Evolutionary conservation across 192 early-diverging fungal genomes (phyloP).

Genomic region (Diversispora eburnea): DNA sequence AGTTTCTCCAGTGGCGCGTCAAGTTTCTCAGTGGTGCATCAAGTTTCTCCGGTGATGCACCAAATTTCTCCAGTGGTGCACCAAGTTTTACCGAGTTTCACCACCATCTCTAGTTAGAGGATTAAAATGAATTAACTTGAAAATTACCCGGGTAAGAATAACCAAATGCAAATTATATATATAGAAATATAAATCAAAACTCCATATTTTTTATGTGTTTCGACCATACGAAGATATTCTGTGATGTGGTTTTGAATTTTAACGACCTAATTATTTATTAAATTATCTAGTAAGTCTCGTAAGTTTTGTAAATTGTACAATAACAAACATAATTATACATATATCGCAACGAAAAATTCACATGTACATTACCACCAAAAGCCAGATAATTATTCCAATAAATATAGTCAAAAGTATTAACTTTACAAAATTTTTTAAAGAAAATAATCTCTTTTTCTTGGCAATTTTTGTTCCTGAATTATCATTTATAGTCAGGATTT

Average conservation of each 20-base stretch:
- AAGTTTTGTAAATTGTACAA: not conserved
- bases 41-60: no score
- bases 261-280: slow-evolving; percentile 28
- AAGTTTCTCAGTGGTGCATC: no score
- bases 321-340: not conserved
- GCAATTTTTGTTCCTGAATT: no score
- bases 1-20: no score
- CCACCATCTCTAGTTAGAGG: no score
- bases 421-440: not conserved
- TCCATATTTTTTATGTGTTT: slow-evolving; percentile 24
- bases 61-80: no score
- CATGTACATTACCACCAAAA: slow-evolving; percentile 7
- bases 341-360: not conserved
- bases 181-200: slow-evolving; percentile 22
- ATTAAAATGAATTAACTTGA: not conserved
- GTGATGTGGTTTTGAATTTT: slow-evolving; percentile 44
- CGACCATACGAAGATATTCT: slow-evolving; percentile 35
- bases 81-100: no score
- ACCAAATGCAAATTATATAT: slow-evolving; percentile 20
- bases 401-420: not conserved
- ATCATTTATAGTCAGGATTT: no score
- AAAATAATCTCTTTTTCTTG: not conserved
- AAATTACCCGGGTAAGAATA: slow-evolving; percentile 23
- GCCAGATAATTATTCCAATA: not conserved
- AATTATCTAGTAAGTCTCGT: not conserved